Percentiles rank a stretch among this genome's conserved stretches.
phyloP scores from a whole-genome alignment of 129 eudicot species.

The Saposhnikovia divaricata region DNA sequence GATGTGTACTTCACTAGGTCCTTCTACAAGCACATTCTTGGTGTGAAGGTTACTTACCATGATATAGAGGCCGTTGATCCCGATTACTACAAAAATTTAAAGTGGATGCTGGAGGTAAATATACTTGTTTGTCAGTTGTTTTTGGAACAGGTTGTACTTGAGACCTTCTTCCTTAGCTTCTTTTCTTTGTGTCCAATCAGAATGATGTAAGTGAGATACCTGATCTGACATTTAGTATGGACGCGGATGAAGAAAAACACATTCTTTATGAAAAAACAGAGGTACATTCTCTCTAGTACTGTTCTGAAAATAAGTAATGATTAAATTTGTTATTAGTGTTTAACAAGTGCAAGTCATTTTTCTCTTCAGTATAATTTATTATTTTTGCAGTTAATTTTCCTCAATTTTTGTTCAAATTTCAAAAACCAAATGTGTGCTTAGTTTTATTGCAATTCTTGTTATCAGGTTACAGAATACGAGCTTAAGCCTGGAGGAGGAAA shows the following conservation, averaged over 20 bases:
- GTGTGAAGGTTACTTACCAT: slow-evolving; percentile 97
- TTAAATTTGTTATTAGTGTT: background rate
- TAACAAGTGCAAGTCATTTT: background rate
- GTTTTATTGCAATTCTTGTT: slow-evolving; percentile 7
- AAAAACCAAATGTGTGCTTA: background rate
- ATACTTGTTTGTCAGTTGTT: background rate
- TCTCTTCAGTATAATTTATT: background rate
- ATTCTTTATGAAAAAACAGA: slow-evolving; percentile 94
- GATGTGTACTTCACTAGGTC: slow-evolving; percentile 97
- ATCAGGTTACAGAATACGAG: slow-evolving; percentile 93
- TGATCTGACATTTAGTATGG: slow-evolving; percentile 98
- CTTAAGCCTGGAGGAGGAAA: slow-evolving; percentile 99
- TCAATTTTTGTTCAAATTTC: background rate
- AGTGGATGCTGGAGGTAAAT: slow-evolving; percentile 92
- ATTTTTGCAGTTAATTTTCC: background rate
- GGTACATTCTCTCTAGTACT: slow-evolving; percentile 30
- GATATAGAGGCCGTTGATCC: slow-evolving; percentile 99
- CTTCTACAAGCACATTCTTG: slow-evolving; percentile 94
- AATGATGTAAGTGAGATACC: slow-evolving; percentile 90
- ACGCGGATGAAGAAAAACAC: slow-evolving; percentile 95
- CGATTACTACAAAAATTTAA: slow-evolving; percentile 90
- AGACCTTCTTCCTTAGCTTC: background rate
- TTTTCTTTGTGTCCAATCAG: slow-evolving; percentile 32
- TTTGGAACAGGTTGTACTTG: background rate
- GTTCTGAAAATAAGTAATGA: background rate